These are phyloP conservation scores for Cordyceps cateniannulata DNA, from an alignment of 2,329 filamentous ascomycete genomes.

Conservation along the genomic window DNA sequence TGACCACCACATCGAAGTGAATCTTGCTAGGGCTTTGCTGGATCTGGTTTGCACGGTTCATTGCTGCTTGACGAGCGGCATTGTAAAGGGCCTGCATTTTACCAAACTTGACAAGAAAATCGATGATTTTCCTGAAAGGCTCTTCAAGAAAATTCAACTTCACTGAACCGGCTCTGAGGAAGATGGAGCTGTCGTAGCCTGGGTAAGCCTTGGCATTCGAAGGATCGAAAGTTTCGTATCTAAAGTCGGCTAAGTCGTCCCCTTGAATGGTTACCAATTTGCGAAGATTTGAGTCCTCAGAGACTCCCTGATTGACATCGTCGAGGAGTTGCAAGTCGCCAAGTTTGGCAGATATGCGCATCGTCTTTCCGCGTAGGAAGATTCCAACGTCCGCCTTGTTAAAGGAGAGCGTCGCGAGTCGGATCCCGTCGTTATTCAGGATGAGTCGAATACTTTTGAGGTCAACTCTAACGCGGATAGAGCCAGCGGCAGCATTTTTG, in stretches of 20 bases:
- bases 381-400: conserved; percentile 89
- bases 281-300: conserved; percentile 71
- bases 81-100: conserved; percentile 99
- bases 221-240: conserved; percentile 90
- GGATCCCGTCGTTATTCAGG: conserved; percentile 94
- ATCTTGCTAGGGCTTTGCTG: conserved; percentile 86
- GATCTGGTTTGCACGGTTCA: conserved; percentile 86
- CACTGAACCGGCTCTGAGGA: conserved; percentile 84
- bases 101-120: conserved; percentile 96
- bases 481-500: conserved; percentile 46
- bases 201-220: conserved; percentile 67
- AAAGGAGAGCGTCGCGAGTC: conserved; percentile 85
- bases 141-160: conserved; percentile 97
- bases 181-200: conserved; percentile 90
- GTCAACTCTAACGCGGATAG: conserved; percentile 89
- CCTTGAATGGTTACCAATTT: conserved; percentile 92
- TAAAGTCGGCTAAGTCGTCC: conserved; percentile 91
- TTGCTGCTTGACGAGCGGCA: conserved; percentile 87
- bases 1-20: conserved; percentile 89
- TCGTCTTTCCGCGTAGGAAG: conserved; percentile 76
- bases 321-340: conserved; percentile 86
- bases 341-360: conserved; percentile 80
- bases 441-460: conserved; percentile 91
- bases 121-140: conserved; percentile 95
- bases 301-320: conserved; percentile 86